Base-by-base conservation (phyloP, 2,329 filamentous ascomycete species). In the Tolypocladium amazonense region DNA sequence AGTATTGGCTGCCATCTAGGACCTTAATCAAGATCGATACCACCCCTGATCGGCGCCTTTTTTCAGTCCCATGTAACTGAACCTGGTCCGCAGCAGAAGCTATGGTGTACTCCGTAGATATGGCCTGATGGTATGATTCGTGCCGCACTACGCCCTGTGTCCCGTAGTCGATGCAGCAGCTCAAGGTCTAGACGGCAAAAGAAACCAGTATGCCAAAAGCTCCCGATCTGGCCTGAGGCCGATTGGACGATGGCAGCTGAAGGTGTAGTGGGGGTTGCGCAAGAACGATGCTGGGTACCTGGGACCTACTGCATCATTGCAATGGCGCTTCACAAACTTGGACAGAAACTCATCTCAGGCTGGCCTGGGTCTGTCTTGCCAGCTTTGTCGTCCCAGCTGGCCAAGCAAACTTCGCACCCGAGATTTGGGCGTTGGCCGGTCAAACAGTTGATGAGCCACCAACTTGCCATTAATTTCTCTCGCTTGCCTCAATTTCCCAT, bases 401-500 rank as follows among this genome's bases (percentile, higher is more conserved):
- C 37, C 30, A 14, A 30, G 23, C 18, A 41, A 41, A 20, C 6
- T 27, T 30, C 47, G 27, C 47, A 30, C 47, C 12, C 27, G 27
- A 33, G 18, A 8, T 25, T 15, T 14, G 9, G 12, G 35, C 11
- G 38, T 11, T 45, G 35, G 56, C 56, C 33, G 38, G 41, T 41
- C 45, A 38, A 50, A 38, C 11, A 23, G 20, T 6, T 15, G 27
- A 33, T 20, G 27, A 35, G 50, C 27, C 4, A 35, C 50, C 4
- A 35, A 30, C 35, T 20, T 39, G n/a, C 27, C 27, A n/a, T n/a
- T n/a, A 35, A 35, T 37, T 12, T 14, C 30, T 27, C 45, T 53
- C 41, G 35, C 53, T 57, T 47, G 45, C 55, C 54, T 50, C 20
- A 35, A 20, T 30, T 50, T 56, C 56, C 59, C 54, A 61, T 61